phyloP scores from a whole-genome alignment of 805 yeast genomes.

The Metschnikowia orientalis region DNA sequence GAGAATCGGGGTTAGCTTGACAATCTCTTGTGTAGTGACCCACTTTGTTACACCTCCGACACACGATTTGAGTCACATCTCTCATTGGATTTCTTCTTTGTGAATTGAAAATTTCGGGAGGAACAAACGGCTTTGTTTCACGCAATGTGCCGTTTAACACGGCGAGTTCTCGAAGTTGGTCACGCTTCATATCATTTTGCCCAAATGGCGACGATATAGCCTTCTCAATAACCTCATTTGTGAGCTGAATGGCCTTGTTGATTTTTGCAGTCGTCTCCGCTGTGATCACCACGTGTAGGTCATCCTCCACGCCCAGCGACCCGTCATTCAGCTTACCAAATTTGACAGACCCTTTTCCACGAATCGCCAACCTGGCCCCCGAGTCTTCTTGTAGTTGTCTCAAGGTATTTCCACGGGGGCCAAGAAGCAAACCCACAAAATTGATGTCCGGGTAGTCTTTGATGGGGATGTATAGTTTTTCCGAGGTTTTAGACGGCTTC shows the following conservation, averaged over 20 bases:
- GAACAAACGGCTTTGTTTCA: conserved; percentile 60
- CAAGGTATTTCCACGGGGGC: conserved; percentile 93
- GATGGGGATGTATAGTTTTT: conserved; percentile 81
- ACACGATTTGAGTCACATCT: conserved; percentile 53
- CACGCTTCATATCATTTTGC: conserved; percentile 85
- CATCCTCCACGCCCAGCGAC: conserved; percentile 45
- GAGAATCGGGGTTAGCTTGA: conserved; percentile 39
- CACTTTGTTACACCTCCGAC: conserved; percentile 71
- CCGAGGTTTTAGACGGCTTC: conserved; percentile 63
- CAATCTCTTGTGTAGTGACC: conserved; percentile 94
- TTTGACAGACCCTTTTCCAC: conserved; percentile 95
- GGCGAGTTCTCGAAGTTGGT: conserved; percentile 88
- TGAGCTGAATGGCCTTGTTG: conserved; percentile 65
- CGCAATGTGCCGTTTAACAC: conserved; percentile 90
- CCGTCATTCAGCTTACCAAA: conserved; percentile 59
- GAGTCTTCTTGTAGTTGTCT: conserved; percentile 75
- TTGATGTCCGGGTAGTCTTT: conserved; percentile 87
- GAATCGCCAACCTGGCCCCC: conserved; percentile 83
- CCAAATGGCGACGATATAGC: conserved; percentile 91
- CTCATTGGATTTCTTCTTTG: conserved; percentile 27
- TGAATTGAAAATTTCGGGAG: conserved; percentile 34
- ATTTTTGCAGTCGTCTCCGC: conserved; percentile 79
- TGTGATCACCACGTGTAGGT: conserved; percentile 80
- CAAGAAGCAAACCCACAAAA: conserved; percentile 84
- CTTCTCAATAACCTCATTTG: conserved; percentile 71